Percentiles rank a stretch among this genome's conserved stretches.
Conservation (phyloP, 352 stramenopile genomes). For the Phytophthora pini region DNA sequence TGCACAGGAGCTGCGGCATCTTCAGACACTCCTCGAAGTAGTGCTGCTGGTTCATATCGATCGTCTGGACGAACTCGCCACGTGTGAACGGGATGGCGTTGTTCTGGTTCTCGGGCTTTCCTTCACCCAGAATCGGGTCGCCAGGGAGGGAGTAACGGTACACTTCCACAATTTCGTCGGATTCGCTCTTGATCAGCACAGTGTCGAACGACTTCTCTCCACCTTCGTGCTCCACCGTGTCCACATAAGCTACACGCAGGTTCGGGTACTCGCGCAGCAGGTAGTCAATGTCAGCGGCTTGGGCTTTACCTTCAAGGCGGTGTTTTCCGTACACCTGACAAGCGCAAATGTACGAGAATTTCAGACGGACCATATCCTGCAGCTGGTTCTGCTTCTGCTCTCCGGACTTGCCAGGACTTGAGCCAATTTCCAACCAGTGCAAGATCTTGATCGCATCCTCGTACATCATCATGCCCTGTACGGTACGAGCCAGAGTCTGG, state of each 20-base stretch:
- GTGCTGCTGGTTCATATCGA: conserved; percentile 91
- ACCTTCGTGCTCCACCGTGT: conserved; percentile 54
- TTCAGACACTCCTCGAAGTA: conserved; percentile 90
- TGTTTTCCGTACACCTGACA: conserved; percentile 89
- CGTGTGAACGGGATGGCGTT: conserved; percentile 82
- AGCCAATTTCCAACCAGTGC: conserved; percentile 87
- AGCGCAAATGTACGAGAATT: conserved; percentile 88
- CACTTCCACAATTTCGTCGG: conserved; percentile 76
- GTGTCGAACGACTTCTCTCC: conserved; percentile 65
- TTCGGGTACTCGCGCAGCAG: conserved; percentile 83
- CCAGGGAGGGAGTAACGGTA: conserved; percentile 85
- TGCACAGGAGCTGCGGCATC: conserved; percentile 83
- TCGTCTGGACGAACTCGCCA: conserved; percentile 88
- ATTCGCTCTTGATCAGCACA: conserved; percentile 84
- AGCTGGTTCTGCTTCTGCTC: conserved; percentile 84
- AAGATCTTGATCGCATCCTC: conserved; percentile 89
- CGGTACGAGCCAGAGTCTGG: conserved; percentile 79
- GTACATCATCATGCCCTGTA: conserved; percentile 90
- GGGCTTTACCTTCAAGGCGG: conserved; percentile 61
- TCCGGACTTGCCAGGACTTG: conserved; percentile 59
- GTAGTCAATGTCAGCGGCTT: conserved; percentile 87
- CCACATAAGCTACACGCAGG: conserved; percentile 85
- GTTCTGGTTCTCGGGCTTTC: conserved; percentile 90
- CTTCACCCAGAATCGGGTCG: conserved; percentile 82
- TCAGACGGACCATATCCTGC: conserved; percentile 86